Evolutionary conservation across 2,329 filamentous ascomycete species (phyloP).

Genomic region (Fusarium dlaminii): DNA sequence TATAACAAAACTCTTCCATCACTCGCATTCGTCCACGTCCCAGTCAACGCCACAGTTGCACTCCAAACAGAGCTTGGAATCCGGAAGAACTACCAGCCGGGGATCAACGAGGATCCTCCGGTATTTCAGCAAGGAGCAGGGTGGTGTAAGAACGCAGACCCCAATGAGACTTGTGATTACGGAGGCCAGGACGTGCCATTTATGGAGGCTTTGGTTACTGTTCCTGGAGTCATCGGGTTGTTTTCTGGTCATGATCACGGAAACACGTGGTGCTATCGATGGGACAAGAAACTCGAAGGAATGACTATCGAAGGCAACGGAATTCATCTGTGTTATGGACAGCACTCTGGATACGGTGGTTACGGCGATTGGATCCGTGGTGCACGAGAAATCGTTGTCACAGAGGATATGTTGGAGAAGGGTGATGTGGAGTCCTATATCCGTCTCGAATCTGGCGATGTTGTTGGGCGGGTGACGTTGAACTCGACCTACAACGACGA

Average conservation of each 20-base stretch:
- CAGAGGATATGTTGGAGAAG: slow-evolving; percentile 51
- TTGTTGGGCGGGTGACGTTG: slow-evolving; percentile 62
- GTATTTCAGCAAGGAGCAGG: slow-evolving; percentile 55
- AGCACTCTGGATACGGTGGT: slow-evolving; percentile 75
- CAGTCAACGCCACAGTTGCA: slow-evolving; percentile 53
- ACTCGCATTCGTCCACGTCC: slow-evolving; percentile 61
- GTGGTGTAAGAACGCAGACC: slow-evolving; percentile 54
- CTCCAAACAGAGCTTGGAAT: slow-evolving; percentile 50
- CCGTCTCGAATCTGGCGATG: slow-evolving; percentile 63
- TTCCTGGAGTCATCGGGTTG: slow-evolving; percentile 63
- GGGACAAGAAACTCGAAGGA: slow-evolving; percentile 51
- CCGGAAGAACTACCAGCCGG: slow-evolving; percentile 52
- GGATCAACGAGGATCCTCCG: slow-evolving; percentile 57
- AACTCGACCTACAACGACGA: slow-evolving; percentile 70
- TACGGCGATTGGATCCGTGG: slow-evolving; percentile 73
- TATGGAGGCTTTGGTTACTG: slow-evolving; percentile 67
- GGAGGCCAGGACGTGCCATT: slow-evolving; percentile 67
- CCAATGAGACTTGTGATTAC: slow-evolving; percentile 50
- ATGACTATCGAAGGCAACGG: slow-evolving; percentile 54
- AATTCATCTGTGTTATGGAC: slow-evolving; percentile 66
- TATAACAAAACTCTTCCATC: slow-evolving; percentile 53
- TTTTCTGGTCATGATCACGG: slow-evolving; percentile 76
- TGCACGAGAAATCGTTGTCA: slow-evolving; percentile 63
- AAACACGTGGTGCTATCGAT: slow-evolving; percentile 66
- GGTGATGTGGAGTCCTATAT: slow-evolving; percentile 67